Conservation (phyloP, 768 basidiomycete genomes). For the Melanogaster broomeanus region DNA sequence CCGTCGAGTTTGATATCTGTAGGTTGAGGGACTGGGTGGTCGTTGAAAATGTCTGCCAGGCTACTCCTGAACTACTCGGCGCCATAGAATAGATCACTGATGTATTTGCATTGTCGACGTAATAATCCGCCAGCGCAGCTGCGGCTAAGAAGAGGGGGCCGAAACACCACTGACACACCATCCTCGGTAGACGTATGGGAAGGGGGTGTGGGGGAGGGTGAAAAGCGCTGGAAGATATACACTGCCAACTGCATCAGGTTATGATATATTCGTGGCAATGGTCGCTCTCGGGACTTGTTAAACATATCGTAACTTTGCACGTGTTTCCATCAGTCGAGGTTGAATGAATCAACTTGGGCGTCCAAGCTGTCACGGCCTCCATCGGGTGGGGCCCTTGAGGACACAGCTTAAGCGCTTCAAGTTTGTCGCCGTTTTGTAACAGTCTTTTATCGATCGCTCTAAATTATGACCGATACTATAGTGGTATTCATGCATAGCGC, state of each 20-base stretch:
- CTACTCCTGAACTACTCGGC: conserved; percentile 8
- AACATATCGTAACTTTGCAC: neutral
- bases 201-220: neutral
- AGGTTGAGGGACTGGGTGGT: neutral
- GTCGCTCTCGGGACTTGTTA: neutral
- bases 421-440: too few relatives aligned
- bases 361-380: too few relatives aligned
- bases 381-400: too few relatives aligned
- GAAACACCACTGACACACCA: conserved; percentile 4
- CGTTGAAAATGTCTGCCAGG: conserved; percentile 13
- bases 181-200: neutral
- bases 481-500: too few relatives aligned
- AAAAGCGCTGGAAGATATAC: too few relatives aligned
- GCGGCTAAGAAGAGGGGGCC: conserved; percentile 12
- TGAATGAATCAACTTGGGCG: too few relatives aligned
- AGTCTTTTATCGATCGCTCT: too few relatives aligned
- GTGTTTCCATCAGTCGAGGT: neutral
- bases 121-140: conserved; percentile 19
- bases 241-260: neutral
- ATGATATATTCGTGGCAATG: too few relatives aligned
- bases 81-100: conserved; percentile 20
- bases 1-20: conserved; percentile 16
- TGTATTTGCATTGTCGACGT: conserved; percentile 23
- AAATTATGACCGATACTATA: too few relatives aligned
- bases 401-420: too few relatives aligned